Percentiles rank a stretch among this genome's conserved stretches.
Conservation (phyloP, 768 basidiomycete species). For the Podaxis carcinomalis region DNA sequence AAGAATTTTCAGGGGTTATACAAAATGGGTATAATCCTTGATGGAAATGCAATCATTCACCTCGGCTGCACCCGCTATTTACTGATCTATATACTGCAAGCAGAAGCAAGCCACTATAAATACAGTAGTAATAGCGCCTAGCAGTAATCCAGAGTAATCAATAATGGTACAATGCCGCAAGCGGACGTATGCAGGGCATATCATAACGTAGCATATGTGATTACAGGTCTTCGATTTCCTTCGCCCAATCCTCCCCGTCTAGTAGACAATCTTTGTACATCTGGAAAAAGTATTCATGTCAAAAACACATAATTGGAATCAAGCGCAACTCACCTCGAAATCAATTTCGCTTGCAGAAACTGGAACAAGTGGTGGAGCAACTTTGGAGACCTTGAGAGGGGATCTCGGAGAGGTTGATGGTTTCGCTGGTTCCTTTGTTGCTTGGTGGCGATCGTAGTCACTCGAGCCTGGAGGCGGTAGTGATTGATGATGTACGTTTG, state of each 20-base stretch:
- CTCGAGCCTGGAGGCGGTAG: background rate
- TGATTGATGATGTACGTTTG: background rate
- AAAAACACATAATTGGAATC: background rate
- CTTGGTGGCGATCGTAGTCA: too few species aligned
- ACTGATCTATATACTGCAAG: background rate
- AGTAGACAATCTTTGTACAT: slow-evolving; percentile 34
- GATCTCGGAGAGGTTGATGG: background rate
- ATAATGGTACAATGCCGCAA: background rate
- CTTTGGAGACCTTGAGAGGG: slow-evolving; percentile 18
- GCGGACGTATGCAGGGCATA: background rate
- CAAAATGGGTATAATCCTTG: background rate
- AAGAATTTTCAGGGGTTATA: background rate
- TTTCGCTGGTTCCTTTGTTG: background rate
- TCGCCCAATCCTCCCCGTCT: slow-evolving; percentile 27
- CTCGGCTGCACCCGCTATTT: background rate
- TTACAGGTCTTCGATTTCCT: slow-evolving; percentile 24
- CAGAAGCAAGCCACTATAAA: background rate
- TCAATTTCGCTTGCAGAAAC: slow-evolving; percentile 16
- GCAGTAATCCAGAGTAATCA: background rate
- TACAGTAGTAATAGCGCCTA: background rate
- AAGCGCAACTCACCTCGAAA: slow-evolving; percentile 15
- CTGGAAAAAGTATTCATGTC: slow-evolving; percentile 11
- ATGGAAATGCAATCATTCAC: background rate
- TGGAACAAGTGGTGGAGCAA: slow-evolving; percentile 19
- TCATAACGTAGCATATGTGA: background rate